A percentile compares a stretch with the other conserved stretches of the same genome.
Conservation (phyloP, 331 rosid genomes). For the Rhamnella rubrinervis region DNA sequence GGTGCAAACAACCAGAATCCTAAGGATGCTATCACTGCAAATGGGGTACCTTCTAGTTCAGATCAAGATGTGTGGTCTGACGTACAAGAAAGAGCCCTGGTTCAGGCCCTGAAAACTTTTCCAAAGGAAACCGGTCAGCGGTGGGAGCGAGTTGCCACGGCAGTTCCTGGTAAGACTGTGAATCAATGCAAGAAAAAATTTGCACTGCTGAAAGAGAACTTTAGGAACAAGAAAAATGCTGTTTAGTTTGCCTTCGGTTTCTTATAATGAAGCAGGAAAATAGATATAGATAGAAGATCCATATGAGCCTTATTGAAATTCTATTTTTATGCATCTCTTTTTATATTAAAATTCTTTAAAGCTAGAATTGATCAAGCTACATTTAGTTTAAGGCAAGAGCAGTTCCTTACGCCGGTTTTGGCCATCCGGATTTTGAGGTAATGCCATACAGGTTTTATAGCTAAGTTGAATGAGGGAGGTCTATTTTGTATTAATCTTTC, state of each 20-base stretch:
- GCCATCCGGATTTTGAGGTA: slow-evolving; percentile 27
- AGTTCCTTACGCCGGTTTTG: slow-evolving; percentile 12
- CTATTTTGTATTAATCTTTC: slow-evolving; percentile 17
- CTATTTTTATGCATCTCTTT: slow-evolving; percentile 3
- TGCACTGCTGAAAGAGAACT: slow-evolving; percentile 76
- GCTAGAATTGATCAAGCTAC: slow-evolving; percentile 16
- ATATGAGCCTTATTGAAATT: slow-evolving; percentile 11
- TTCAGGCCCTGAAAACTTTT: slow-evolving; percentile 92
- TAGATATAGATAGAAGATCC: neutral
- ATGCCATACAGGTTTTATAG: slow-evolving; percentile 35
- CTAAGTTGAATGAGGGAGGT: slow-evolving; percentile 33
- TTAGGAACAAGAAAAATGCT: slow-evolving; percentile 77
- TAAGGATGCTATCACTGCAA: slow-evolving; percentile 33
- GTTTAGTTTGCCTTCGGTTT: slow-evolving; percentile 29
- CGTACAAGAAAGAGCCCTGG: slow-evolving; percentile 87
- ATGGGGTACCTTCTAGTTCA: slow-evolving; percentile 56
- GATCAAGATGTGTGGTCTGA: slow-evolving; percentile 91
- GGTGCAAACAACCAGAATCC: slow-evolving; percentile 39
- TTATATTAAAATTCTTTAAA: slow-evolving; percentile 22
- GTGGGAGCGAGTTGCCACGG: slow-evolving; percentile 93
- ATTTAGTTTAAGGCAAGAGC: neutral
- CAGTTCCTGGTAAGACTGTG: slow-evolving; percentile 92
- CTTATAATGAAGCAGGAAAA: neutral
- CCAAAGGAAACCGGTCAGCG: slow-evolving; percentile 87
- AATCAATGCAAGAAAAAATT: slow-evolving; percentile 92